Percentiles rank a stretch among this genome's conserved stretches.
Conservation (phyloP, 768 basidiomycete genomes). For the Pleurotus sapidus region DNA sequence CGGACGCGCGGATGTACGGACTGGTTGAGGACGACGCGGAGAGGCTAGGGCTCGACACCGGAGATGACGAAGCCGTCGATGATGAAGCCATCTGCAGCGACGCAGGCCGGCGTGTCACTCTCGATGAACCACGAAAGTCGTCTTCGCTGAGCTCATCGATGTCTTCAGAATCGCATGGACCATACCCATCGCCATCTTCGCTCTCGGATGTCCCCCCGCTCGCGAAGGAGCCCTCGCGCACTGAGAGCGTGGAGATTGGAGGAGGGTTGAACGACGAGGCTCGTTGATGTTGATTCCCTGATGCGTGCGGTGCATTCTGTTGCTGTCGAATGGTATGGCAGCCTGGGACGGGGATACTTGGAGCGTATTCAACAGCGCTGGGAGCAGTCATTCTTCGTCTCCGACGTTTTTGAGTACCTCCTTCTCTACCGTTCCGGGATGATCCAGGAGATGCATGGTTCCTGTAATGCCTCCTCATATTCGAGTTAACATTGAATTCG, state of each 20-base stretch:
- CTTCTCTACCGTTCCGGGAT: constrained; percentile 15
- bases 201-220: neutral
- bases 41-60: constrained; percentile 2
- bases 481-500: constrained; percentile 81
- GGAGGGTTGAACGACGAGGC: neutral
- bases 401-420: neutral
- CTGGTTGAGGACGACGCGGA: neutral
- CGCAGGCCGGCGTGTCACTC: no score
- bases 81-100: neutral
- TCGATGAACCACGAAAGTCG: neutral
- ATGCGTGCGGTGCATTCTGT: neutral
- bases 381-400: neutral
- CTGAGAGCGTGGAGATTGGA: neutral
- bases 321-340: no score
- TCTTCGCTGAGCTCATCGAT: constrained; percentile 1
- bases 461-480: constrained; percentile 78
- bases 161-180: neutral
- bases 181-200: neutral
- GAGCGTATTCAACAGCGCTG: neutral
- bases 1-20: neutral
- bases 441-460: constrained; percentile 49
- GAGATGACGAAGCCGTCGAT: neutral
- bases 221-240: neutral
- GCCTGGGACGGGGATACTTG: neutral
- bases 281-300: neutral